Base-by-base conservation (phyloP, 257 asterid genomes). In the Solanum clarkiae region DNA sequence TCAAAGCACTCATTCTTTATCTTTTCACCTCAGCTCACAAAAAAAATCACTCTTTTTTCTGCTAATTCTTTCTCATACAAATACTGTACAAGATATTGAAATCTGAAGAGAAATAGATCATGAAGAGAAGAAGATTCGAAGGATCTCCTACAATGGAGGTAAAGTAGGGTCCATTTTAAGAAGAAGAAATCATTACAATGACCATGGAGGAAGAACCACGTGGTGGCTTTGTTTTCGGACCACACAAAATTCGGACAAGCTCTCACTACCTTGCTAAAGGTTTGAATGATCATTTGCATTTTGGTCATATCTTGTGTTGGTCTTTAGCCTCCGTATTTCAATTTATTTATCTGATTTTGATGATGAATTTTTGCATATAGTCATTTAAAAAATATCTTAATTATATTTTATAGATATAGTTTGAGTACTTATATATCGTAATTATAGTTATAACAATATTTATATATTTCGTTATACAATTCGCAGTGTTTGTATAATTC, bases 1-100 rank as follows among this genome's bases (percentile, higher is more conserved):
- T 93, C 90, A 93, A 86, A 90, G 94, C 89, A 84, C 90, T 92
- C 99, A 96, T 96, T 85, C 12, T 49, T 13, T 22, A 5, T 62
- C 66, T 59, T 86, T 88, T 63, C 42, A 63, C 40, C 71, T 63
- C 71, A 63, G 71, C 80, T 80, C 74, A 62, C 29, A 8, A 13
- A 72, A 32, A 36, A 36, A 36, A 4, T 32, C 36, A 2, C 42
- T 3, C 42, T 36, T 36, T 36, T 36, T 36, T 36, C 42, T 5
- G 4, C 42, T 4, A 36, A 36, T 36, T 36, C 42, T 36, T 36
- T 5, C 6, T 36, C 5, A 4, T 36, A 36, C 42, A 36, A 36
- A 36, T 36, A 79, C 83, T 72, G 65, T 69, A 84, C 49, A 70
- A 83, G 66, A 83, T 26, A 53, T 6, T 87, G 59, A 86, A 66